Base-by-base conservation (phyloP, 192 early-diverging fungal genomes). In the Umbelopsis vinacea region DNA sequence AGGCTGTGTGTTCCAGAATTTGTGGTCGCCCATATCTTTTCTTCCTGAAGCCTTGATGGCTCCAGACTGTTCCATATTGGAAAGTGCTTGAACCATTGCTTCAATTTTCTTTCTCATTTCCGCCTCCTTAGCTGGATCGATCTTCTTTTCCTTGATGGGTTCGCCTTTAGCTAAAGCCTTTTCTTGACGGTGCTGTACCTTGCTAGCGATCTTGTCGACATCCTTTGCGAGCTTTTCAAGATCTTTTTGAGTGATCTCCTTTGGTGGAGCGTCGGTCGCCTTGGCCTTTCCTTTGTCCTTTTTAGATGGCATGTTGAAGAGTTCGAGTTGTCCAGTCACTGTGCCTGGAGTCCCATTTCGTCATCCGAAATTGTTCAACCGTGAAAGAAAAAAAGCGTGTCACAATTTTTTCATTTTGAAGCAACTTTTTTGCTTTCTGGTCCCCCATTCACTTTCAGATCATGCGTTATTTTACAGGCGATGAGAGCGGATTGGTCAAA, bases 1-100 rank as follows among this genome's bases (percentile, higher is more conserved):
- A 11, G 97, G 97, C 79, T 99, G 97, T 14, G 97, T 99, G 74
- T 83, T 90, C 97, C 97, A 99, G 73, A 99, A 99, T 84, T 96
- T 90, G 84, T 97, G 93, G 29, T 87, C 83, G 4, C 76, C 76
- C 72, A 81, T 83, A 19, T 83, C 83, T 67, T 86, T 86, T 40
- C 79, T 79, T 50, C 74, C 75, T 9, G 70, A 63, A 12, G 66
- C 45, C 24, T 71, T 70, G 21, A 57, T 22, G 45, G 63, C 46
- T 66, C 70, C 71, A 46, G 67, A 40, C 26, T 71, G 50, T 46
- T 79, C 77, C 43, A 71, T 47, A n/a, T 70, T 53, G 21, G 72
- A 43, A 45, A 78, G 46, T 35, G 43, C 66, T 35, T 71, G 72
- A 52, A 78, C 63, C 76, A 78, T 53, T 15, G 29, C 26, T 35